Evolutionary conservation across 805 yeast species (phyloP), one percentile per base, ranked within the genome.

Genomic region (Zygoascus ofunaensis): DNA sequence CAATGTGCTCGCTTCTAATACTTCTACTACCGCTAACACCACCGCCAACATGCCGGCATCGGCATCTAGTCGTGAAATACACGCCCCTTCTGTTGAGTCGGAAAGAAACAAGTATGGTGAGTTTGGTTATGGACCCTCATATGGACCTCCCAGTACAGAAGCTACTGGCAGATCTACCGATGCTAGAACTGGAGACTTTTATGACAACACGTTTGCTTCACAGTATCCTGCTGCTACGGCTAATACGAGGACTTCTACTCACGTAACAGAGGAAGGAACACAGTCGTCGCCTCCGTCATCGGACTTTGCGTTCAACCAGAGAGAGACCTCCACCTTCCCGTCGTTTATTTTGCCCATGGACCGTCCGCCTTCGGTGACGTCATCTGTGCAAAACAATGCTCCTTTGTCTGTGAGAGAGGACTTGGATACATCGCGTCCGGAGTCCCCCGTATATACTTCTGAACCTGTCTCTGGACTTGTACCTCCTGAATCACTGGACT

Each of bases 381-480:
- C 96, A 0, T 84, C 95, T 37, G 94, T 87, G 28, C 90, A 83
- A 55, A 89, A 89, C 64, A 87, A 90, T 60, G 87, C 97, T 2
- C 89, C 97, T 0, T 76, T 79, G 63, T 84, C 95, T 19, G 94
- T 87, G 5, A 78, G 95, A 48, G 36, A n/a, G 7, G 95, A 80
- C 49, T 61, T 70, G 14, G 79, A 75, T 47, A 59, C 59, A 15
- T 62, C 73, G 5, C 60, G 65, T 17, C 67, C 71, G 4, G 66
- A 64, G 34, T 67, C 73, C 4, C 69, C 66, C n/a, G 59, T 60
- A 7, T 39, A 54, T 14, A 60, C 66, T 17, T 49, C 62, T 10
- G 65, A 61, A 42, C 51, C 56, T 4, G 63, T 60, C 7, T 49
- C 64, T 12, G 51, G 55, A n/a, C 54, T 57, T 39, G 59, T 51